Base-by-base conservation (phyloP, 2,329 filamentous ascomycete species). In the Achaetomium macrosporum region DNA sequence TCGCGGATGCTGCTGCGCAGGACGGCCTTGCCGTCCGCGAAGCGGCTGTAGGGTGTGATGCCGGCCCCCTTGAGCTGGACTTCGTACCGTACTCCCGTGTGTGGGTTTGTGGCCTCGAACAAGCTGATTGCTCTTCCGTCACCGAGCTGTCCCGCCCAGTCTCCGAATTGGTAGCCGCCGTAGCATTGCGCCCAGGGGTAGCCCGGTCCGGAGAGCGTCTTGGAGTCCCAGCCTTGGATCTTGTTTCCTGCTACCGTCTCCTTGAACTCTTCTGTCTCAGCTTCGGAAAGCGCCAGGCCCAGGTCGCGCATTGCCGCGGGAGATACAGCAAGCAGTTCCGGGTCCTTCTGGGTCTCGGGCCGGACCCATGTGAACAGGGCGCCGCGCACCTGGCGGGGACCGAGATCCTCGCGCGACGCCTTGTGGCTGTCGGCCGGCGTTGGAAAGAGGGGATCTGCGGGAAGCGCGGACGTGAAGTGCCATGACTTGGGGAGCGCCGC, bases 111-210 rank as follows among this genome's bases (percentile, higher is more conserved):
- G 20, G 84, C 82, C 69, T 99, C 93, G 64, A 97, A 97, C 1
- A 99, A 76, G 35, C 89, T 95, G 61, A 99, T 97, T 30, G 91
- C 93, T 51, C 93, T 81, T 36, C 93, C 93, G 66, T 99, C 93
- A 40, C 93, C 93, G 1, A 99, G 81, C 69, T 99, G 93, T 6
- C 93, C 91, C 3, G 93, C 93, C 92, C 92, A 99, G 60, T 87
- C 83, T 6, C 93, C 93, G 66, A 85, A 83, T 65, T 84, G 78
- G 64, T 79, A 83, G 52, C 92, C 92, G 53, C 93, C 93, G 68
- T 99, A 99, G 72, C 93, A 97, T 71, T 99, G 93, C 31, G 93
- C 91, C 93, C 93, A 99, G 0, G 93, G 92, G 67, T 99, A 99
- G 41, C 93, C 83, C 17, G 57, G 57, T 9, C 59, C 58, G 1